These are phyloP conservation scores for Amanita molliuscula DNA, from an alignment of 768 basidiomycete species.

Conservation along the genomic window DNA sequence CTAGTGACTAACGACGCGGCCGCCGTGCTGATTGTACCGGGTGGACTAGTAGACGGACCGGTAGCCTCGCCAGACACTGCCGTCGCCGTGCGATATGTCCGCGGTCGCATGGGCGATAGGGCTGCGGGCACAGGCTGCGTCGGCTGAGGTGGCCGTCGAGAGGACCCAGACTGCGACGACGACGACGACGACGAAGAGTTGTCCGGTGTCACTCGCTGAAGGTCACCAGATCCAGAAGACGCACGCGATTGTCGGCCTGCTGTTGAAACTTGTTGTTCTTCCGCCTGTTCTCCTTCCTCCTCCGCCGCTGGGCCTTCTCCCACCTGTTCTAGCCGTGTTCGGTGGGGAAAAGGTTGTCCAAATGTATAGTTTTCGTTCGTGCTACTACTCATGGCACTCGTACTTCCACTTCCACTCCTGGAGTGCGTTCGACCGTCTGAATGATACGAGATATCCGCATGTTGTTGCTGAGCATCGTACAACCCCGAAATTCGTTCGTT, in stretches of 20 bases:
- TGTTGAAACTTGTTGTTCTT: not conserved
- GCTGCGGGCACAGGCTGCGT: slow-evolving; percentile 13
- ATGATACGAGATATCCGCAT: slow-evolving; percentile 15
- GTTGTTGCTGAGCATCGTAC: slow-evolving; percentile 7
- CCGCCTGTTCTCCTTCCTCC: slow-evolving; percentile 9
- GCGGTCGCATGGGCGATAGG: slow-evolving; percentile 6
- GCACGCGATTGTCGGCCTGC: slow-evolving; percentile 9
- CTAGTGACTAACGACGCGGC: slow-evolving; percentile 60
- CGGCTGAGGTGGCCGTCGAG: not conserved
- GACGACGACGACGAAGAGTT: slow-evolving; percentile 1
- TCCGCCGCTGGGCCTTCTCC: slow-evolving; percentile 12
- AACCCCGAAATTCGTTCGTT: slow-evolving; percentile 6
- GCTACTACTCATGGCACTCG: slow-evolving; percentile 34
- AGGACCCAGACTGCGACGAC: not conserved
- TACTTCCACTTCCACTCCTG: slow-evolving; percentile 39
- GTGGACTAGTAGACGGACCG: slow-evolving; percentile 27
- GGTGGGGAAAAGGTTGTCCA: slow-evolving; percentile 37
- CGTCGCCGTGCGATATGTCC: slow-evolving; percentile 11
- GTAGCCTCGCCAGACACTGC: slow-evolving; percentile 9
- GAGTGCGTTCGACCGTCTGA: slow-evolving; percentile 32
- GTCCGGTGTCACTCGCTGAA: slow-evolving; percentile 3
- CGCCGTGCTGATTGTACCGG: slow-evolving; percentile 56
- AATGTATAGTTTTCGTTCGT: slow-evolving; percentile 64
- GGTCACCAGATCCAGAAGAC: slow-evolving; percentile 6
- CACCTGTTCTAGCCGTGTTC: slow-evolving; percentile 10